Conservation (phyloP, 257 asterid genomes). For the Cordia subcordata region DNA sequence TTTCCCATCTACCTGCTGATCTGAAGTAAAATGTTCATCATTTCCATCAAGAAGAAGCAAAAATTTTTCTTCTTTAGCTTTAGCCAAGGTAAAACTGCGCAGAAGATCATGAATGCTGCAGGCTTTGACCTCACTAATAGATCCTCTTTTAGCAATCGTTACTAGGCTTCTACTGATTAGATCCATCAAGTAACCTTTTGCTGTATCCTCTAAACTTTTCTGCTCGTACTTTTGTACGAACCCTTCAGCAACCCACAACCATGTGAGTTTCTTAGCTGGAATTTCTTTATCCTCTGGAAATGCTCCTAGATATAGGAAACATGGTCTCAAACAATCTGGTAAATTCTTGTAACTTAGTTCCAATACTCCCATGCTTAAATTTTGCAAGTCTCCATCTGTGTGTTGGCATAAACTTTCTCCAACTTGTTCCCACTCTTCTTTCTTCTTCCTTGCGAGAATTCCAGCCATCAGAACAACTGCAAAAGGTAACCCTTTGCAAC, state of each 20-base stretch:
- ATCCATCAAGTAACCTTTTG: background rate
- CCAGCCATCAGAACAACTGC: background rate
- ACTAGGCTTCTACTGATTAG: background rate
- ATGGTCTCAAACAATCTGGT: background rate
- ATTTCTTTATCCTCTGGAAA: background rate
- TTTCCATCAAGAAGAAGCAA: background rate
- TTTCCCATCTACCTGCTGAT: too few relatives aligned
- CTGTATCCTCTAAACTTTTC: background rate
- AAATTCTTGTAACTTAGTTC: background rate
- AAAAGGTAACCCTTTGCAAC: background rate
- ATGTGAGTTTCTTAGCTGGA: background rate
- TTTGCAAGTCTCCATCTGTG: background rate
- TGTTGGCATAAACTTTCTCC: background rate
- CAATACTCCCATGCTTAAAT: background rate
- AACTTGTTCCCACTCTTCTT: background rate
- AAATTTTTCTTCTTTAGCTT: background rate
- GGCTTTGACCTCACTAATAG: background rate
- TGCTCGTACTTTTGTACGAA: background rate
- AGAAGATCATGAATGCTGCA: background rate
- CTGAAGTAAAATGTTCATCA: too few relatives aligned
- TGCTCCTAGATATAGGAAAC: background rate
- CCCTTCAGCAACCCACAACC: background rate
- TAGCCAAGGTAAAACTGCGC: background rate
- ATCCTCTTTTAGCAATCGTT: background rate
- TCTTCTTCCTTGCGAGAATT: background rate